Evolutionary conservation across 2,329 filamentous ascomycete genomes (phyloP).

Genomic region (Paecilomyces variotii): DNA sequence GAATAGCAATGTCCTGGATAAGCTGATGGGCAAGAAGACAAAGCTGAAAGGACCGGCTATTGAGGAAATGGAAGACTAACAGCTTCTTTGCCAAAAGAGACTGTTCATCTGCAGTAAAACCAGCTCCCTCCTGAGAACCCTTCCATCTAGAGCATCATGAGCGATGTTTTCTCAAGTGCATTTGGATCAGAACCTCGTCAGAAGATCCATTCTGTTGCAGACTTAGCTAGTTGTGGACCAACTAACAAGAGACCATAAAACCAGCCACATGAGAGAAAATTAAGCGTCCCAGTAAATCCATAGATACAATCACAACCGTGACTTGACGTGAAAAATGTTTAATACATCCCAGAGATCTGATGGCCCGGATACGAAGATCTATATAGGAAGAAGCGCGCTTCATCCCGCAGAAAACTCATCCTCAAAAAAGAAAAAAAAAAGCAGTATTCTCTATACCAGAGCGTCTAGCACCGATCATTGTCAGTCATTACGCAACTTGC

Average conservation of each 20-base stretch:
- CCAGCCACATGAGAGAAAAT: background rate
- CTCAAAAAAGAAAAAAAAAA: background rate
- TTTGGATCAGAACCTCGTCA: background rate
- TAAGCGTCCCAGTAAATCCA: conserved; percentile 4
- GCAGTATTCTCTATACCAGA: background rate
- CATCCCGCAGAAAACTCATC: background rate
- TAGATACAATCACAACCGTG: background rate
- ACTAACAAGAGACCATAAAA: background rate
- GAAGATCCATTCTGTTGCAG: background rate
- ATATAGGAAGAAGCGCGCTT: background rate
- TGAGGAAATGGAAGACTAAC: conserved; percentile 26
- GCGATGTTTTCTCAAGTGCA: background rate
- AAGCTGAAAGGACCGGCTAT: conserved; percentile 27
- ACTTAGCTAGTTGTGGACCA: background rate
- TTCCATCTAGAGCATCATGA: background rate
- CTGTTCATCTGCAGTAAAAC: background rate
- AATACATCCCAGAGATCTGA: conserved; percentile 9
- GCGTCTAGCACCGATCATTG: background rate
- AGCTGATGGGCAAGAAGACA: conserved; percentile 28
- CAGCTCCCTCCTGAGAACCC: no score
- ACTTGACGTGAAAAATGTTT: conserved; percentile 1
- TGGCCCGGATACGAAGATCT: background rate
- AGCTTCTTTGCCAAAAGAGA: background rate
- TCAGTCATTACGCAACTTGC: conserved; percentile 52
- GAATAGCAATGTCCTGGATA: conserved; percentile 25